Base-by-base conservation (phyloP, 1,284 basidiomycete genomes). In the Fomitopsis betulina region DNA sequence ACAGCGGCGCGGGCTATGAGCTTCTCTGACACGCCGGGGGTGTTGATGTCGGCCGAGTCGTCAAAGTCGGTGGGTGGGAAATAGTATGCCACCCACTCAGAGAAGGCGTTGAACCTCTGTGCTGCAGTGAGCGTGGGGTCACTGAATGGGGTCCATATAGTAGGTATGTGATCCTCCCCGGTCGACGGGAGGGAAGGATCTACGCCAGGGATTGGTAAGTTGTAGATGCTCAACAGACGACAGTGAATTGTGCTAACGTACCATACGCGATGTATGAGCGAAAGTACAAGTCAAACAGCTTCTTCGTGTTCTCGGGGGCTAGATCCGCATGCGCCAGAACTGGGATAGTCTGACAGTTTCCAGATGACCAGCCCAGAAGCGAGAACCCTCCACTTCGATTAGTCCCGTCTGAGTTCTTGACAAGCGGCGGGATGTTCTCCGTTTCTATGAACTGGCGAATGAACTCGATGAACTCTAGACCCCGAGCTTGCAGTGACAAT, bases 11-110 rank as follows among this genome's bases (percentile, higher is more conserved):
- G 58, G 15, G 53, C 10, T 15, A 35, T 5, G 25, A 57, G 35
- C 32, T 33, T 32, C 9, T 25, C 25, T 12, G 37, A n/a, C 6
- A 55, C 32, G 2, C 27, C 53, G 2, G 59, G 54, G 10, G 60
- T 52, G 32, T 47, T 54, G 38, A 53, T 53, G 32, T 45, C 45
- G 15, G 53, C 54, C 5, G 45, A 30, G 7, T 58, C 54, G 25
- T 58, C 58, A 35, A 62, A 55, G 19, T 19, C 17, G 12, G 56
- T 53, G 21, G 55, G 58, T 0, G 58, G 55, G 58, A 63, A 64
- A 47, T 65, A 65, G 6, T 56, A 59, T 1, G 62, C 58, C 17
- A 63, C 63, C 9, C 56, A 62, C 2, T 55, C 25, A 3, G 60
- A 51, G 38, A 65, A 62, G 1, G 40, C 23, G 2, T 53, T 53